Evolutionary conservation across 345 rosid genomes (phyloP).

Genomic region (Heritiera littoralis): DNA sequence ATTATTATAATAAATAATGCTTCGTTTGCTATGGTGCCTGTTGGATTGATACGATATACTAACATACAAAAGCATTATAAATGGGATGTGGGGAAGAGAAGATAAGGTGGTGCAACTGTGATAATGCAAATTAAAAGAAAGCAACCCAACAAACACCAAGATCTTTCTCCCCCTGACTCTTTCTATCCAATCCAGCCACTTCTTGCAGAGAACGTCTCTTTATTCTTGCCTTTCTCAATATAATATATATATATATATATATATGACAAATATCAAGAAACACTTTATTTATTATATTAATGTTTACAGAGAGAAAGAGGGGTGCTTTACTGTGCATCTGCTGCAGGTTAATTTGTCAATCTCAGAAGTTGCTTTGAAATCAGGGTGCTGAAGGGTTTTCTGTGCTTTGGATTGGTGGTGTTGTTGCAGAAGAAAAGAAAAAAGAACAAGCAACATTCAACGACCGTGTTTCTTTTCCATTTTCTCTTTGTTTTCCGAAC

Average conservation of each 20-base stretch:
- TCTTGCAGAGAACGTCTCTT: constrained; percentile 48
- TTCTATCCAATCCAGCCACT: constrained; percentile 53
- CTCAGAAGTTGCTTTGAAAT: constrained; percentile 28
- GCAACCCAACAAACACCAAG: constrained; percentile 40
- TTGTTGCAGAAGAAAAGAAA: constrained; percentile 33
- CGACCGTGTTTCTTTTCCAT: not conserved
- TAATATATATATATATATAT: no score
- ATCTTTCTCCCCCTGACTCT: constrained; percentile 43
- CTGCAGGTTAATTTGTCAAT: constrained; percentile 19
- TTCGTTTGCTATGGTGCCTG: not conserved
- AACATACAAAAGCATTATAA: constrained; percentile 11
- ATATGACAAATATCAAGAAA: not conserved
- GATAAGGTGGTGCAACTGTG: constrained; percentile 50
- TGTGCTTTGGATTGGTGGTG: constrained; percentile 21
- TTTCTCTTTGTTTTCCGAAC: not conserved
- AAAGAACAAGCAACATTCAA: constrained; percentile 22
- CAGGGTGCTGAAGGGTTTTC: constrained; percentile 20
- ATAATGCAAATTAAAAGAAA: constrained; percentile 39
- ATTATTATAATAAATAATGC: not conserved
- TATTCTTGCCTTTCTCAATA: constrained; percentile 34
- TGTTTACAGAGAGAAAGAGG: not conserved
- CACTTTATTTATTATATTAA: not conserved
- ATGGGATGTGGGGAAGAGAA: constrained; percentile 44
- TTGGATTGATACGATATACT: not conserved
- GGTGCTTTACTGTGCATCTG: not conserved